Percentiles rank a stretch among this genome's conserved stretches.
Conservation (phyloP, 2,329 filamentous ascomycete genomes). For the Lasiodiplodia sp. region DNA sequence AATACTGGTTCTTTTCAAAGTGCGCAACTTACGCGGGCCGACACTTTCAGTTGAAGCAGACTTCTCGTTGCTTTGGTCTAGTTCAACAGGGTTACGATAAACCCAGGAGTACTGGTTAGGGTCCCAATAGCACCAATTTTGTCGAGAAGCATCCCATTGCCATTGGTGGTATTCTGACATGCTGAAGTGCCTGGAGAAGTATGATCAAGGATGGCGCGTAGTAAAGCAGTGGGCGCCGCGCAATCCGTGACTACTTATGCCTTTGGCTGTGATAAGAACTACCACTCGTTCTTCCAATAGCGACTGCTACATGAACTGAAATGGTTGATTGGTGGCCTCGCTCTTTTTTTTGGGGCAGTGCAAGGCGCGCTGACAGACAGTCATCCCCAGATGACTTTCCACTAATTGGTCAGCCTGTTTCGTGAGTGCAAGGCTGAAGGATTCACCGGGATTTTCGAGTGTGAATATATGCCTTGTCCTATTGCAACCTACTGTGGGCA, state of each 20-base stretch:
- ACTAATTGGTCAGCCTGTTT: not conserved
- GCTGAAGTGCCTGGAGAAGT: not conserved
- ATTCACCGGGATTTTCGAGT: not conserved
- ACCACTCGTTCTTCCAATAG: too few species aligned
- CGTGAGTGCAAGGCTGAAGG: not conserved
- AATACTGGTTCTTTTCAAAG: fast-evolving
- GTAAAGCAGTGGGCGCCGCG: not conserved
- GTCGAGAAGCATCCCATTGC: not conserved
- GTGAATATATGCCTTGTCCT: not conserved
- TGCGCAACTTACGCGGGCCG: slow-evolving; percentile 15
- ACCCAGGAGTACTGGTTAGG: not conserved
- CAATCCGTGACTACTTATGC: not conserved
- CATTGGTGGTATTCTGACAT: not conserved
- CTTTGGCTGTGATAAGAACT: not conserved
- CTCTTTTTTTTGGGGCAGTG: not conserved
- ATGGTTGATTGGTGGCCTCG: not conserved
- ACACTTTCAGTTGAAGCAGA: not conserved
- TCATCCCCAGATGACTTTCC: not conserved
- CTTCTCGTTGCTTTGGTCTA: not conserved
- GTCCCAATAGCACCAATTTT: not conserved
- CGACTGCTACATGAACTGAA: not conserved
- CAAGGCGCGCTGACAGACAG: not conserved
- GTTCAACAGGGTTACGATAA: not conserved
- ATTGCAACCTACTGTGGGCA: too few species aligned
- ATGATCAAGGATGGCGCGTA: not conserved